phyloP scores from a whole-genome alignment of 495 filamentous ascomycete species.

The Paragyromitra xinjiangensis region DNA sequence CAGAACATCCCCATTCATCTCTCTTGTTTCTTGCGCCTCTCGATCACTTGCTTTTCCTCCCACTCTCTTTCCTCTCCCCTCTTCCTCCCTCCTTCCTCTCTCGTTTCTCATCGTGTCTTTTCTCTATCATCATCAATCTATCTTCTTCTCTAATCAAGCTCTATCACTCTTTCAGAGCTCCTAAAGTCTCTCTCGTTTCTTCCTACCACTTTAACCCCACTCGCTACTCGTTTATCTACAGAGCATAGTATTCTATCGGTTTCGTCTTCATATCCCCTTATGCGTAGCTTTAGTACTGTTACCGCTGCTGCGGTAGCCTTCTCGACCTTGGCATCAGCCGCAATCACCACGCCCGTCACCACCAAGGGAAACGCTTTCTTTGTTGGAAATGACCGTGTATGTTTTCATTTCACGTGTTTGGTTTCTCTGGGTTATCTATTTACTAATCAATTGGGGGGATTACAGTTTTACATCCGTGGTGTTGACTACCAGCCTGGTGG shows the following conservation, averaged over 20 bases:
- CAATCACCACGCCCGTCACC: slow-evolving; percentile 68
- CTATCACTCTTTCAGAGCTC: slow-evolving; percentile 59
- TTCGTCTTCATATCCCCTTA: slow-evolving; percentile 51
- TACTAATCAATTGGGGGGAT: not conserved
- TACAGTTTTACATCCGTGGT: slow-evolving; percentile 86
- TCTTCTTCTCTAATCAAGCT: slow-evolving; percentile 50
- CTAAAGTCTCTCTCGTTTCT: slow-evolving; percentile 57
- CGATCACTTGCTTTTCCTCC: slow-evolving; percentile 5
- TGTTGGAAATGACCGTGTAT: slow-evolving; percentile 71
- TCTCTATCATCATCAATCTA: slow-evolving; percentile 38
- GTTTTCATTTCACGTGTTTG: slow-evolving; percentile 1
- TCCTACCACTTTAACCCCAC: slow-evolving; percentile 18
- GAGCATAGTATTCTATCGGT: slow-evolving; percentile 41
- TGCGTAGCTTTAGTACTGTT: slow-evolving; percentile 56
- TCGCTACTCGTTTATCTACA: slow-evolving; percentile 26
- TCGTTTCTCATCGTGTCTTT: slow-evolving; percentile 15
- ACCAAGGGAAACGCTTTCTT: slow-evolving; percentile 83
- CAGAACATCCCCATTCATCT: slow-evolving; percentile 52
- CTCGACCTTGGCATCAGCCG: slow-evolving; percentile 64
- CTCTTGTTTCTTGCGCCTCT: slow-evolving; percentile 57
- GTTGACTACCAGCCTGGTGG: slow-evolving; percentile 97
- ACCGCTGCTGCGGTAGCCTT: slow-evolving; percentile 66
- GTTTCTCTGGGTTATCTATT: not conserved
- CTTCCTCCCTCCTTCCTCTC: slow-evolving; percentile 12
- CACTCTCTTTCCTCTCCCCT: slow-evolving; percentile 18